Evolutionary conservation across 768 basidiomycete species (phyloP), one percentile per base, ranked within the genome.

Genomic region (Lactifluus subvellereus): DNA sequence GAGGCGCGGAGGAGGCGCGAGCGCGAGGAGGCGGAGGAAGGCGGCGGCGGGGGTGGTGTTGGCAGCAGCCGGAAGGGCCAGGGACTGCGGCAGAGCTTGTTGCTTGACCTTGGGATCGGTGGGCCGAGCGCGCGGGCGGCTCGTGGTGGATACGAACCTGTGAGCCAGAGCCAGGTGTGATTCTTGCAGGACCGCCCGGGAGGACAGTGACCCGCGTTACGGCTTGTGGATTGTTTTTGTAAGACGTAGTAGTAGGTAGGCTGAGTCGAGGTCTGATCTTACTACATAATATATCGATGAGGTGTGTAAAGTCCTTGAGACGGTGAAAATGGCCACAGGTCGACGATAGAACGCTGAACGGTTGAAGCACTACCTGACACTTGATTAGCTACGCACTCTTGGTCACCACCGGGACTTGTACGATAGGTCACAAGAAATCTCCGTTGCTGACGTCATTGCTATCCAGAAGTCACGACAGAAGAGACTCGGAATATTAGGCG

Each of bases 1-100:
- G 89, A 90, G 73, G 89, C 86, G 67, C 86, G 87, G 77, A 76
- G 72, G 72, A 77, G 79, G 72, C 78, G 79, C 69, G 79, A 81
- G 71, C 75, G 74, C 51, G 75, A 77, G 71, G 87, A 88, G 69
- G 85, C 83, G 50, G 83, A 84, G 33, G 80, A 77, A n/a, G 69
- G 70, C 27, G 27, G 27, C 2, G 2, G 27, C 2, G 27, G 27
- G n/a, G 27, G 22, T 4, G 66, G 62, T 13, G 70, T 69, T 50
- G 75, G 33, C 18, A 35, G 76, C 40, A 42, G 76, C 40, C 65
- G 73, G 57, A 80, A 80, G 67, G 73, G 74, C 27, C 62, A 59
- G 45, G 63, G 63, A 11, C 68, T 78, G 71, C 66, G 82, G 67
- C 81, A 81, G 72, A 78, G 80, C 8, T 65, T 87, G 65, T 77